Conservation (phyloP, 768 basidiomycete species). For the Psilocybe sp. region DNA sequence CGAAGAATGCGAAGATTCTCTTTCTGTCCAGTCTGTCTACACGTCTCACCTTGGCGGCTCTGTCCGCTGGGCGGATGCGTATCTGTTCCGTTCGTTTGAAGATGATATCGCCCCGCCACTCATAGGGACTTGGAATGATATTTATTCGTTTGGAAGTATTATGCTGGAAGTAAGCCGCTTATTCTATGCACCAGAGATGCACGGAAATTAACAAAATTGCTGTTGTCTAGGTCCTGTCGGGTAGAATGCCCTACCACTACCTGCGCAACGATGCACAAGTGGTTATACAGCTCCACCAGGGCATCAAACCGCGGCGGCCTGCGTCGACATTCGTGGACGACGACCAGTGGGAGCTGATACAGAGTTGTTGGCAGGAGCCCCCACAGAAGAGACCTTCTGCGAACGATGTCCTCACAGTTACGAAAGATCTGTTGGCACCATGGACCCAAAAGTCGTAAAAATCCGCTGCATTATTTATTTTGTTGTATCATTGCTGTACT, state of each 20-base stretch:
- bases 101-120: slow-evolving; percentile 19
- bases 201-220: neutral
- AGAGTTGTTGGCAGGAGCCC: slow-evolving; percentile 36
- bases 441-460: neutral
- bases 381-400: slow-evolving; percentile 27
- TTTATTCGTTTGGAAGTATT: slow-evolving; percentile 47
- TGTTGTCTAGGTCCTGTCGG: slow-evolving; percentile 31
- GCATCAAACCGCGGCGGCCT: slow-evolving; percentile 38
- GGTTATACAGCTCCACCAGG: slow-evolving; percentile 38
- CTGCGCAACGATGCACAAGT: slow-evolving; percentile 35
- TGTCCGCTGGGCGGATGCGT: slow-evolving; percentile 45
- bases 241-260: slow-evolving; percentile 40
- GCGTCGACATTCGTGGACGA: slow-evolving; percentile 34
- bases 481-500: neutral
- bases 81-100: slow-evolving; percentile 33
- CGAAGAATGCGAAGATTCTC: slow-evolving; percentile 26
- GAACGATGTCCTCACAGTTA: slow-evolving; percentile 16
- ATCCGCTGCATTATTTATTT: neutral
- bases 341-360: slow-evolving; percentile 39
- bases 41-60: slow-evolving; percentile 40
- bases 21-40: slow-evolving; percentile 20
- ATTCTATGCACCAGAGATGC: neutral
- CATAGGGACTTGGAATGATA: slow-evolving; percentile 34
- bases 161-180: slow-evolving; percentile 32
- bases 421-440: slow-evolving; percentile 6